Base-by-base conservation (phyloP, 192 early-diverging fungal genomes). In the Globomyces pollinis-pini region DNA sequence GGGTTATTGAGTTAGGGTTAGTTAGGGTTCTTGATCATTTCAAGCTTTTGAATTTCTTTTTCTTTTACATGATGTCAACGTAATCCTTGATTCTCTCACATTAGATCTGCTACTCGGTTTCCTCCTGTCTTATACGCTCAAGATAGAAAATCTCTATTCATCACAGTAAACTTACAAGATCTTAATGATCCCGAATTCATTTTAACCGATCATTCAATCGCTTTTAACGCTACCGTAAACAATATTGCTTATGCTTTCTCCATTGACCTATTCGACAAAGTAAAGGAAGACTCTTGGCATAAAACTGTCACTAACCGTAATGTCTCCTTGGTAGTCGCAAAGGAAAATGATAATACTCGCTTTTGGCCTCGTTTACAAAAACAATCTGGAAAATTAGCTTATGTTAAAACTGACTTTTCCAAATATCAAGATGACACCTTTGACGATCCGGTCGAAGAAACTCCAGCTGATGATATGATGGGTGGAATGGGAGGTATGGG, bases 291-390 rank as follows among this genome's bases (percentile, higher is more conserved):
- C 23, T 42, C 58, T 12, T 60, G 36, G 43, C 58, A 45, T 13
- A 49, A 45, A 29, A 26, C 39, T 49, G 32, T 24, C 18, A 60
- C 58, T 2, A 20, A 38, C 21, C 28, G 58, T 30, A n/a, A 41
- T 30, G 47, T 60, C 47, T 9, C 23, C 21, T 16, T 60, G 5
- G 26, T 39, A 30, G 36, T 35, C 18, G 58, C 44, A 32, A 60
- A 60, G 30, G 20, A 12, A 38, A 45, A 60, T 18, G 13, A 43
- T 8, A 31, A 60, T 5, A 11, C 29, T 4, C 18, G 24, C n/a
- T 60, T 60, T 31, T 60, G 58, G 58, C 36, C 21, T 20, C 36
- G 58, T 16, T 28, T 60, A 28, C 41, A 41, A 24, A 60, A 60
- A 30, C 36, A 6, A 39, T n/a, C 29, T 32, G 58, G 39, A 21